Evolutionary conservation across 2,329 filamentous ascomycete species (phyloP).

Genomic region (Trichoderma endophyticum): DNA sequence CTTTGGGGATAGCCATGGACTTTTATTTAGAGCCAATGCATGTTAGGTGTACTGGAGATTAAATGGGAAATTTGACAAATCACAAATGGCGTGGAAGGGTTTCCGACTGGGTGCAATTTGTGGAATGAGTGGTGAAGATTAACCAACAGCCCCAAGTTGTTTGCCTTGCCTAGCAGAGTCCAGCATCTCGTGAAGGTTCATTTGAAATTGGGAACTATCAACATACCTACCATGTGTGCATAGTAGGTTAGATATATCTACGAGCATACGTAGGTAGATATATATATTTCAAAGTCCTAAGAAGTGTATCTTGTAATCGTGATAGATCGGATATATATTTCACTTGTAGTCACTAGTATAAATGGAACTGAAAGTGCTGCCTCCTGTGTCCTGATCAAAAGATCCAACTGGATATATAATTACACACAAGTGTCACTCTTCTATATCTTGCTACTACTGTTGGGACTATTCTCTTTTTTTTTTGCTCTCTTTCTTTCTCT

Average conservation of each 20-base stretch:
- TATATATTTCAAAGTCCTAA: neutral
- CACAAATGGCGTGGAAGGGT: neutral
- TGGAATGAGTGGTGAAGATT: neutral
- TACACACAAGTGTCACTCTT: neutral
- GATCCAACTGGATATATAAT: neutral
- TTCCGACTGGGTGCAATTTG: neutral
- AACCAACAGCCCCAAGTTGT: neutral
- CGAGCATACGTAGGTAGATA: neutral
- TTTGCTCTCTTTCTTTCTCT: neutral
- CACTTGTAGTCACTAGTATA: no score
- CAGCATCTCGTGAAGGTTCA: neutral
- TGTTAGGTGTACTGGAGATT: slow-evolving; percentile 13
- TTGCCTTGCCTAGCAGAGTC: neutral
- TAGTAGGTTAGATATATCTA: neutral
- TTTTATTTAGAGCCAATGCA: slow-evolving; percentile 10
- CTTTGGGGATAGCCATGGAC: neutral
- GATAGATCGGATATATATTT: neutral
- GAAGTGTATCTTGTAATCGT: neutral
- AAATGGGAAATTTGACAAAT: neutral
- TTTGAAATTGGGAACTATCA: neutral
- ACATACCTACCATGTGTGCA: neutral
- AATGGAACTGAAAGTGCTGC: neutral
- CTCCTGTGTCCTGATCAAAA: neutral
- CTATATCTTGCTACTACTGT: neutral
- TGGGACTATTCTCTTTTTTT: neutral